Conservation (phyloP, 2,329 filamentous ascomycete species). For the Phyllosticta citriasiana region DNA sequence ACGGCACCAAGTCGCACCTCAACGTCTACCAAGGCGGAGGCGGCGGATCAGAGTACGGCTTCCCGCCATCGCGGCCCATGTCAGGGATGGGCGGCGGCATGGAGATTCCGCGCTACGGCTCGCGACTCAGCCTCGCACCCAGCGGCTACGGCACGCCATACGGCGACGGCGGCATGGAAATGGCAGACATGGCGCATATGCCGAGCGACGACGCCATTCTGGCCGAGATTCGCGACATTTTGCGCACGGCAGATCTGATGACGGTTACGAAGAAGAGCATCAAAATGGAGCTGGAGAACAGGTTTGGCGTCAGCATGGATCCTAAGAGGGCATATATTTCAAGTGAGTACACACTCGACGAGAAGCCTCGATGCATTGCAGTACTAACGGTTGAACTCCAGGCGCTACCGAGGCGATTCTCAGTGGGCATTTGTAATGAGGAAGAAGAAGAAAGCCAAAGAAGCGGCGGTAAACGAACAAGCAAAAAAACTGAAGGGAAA, state of each 20-base stretch:
- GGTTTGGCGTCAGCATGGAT: conserved; percentile 76
- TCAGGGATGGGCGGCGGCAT: conserved; percentile 37
- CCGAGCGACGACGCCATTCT: conserved; percentile 84
- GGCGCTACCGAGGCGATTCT: conserved; percentile 32
- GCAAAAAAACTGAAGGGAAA: neutral
- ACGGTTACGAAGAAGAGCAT: conserved; percentile 97
- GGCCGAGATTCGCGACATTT: conserved; percentile 87
- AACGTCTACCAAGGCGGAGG: conserved; percentile 25
- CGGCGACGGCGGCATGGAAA: conserved; percentile 43
- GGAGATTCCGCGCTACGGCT: conserved; percentile 43
- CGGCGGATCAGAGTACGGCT: conserved; percentile 52
- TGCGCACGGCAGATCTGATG: conserved; percentile 90
- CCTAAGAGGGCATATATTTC: conserved; percentile 80
- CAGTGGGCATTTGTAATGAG: conserved; percentile 27
- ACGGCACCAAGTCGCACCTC: conserved; percentile 69
- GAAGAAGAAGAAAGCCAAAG: neutral
- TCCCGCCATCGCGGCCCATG: conserved; percentile 43
- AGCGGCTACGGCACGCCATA: conserved; percentile 36
- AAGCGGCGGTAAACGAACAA: neutral
- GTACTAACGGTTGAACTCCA: neutral
- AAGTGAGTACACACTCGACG: conserved; percentile 12
- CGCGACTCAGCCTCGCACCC: conserved; percentile 50
- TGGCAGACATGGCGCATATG: conserved; percentile 50
- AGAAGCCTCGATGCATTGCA: too few species aligned
- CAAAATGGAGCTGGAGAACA: conserved; percentile 82